Conservation (phyloP, 768 basidiomycete species). For the Boletellus ananas region DNA sequence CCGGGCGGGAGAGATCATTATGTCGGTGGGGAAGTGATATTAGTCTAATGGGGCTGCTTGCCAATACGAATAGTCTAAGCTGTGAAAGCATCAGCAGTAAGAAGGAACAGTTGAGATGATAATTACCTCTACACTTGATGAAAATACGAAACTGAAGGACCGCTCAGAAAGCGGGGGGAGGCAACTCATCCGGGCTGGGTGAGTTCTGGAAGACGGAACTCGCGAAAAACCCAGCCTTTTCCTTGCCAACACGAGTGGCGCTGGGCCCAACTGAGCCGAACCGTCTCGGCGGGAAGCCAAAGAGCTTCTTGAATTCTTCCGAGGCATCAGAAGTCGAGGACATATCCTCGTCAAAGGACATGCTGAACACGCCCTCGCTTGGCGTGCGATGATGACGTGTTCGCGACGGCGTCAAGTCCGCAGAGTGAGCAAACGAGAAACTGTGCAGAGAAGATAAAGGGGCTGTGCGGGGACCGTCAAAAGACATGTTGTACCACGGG, state of each 20-base stretch:
- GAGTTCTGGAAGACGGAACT: slow-evolving; percentile 85
- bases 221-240: slow-evolving; percentile 59
- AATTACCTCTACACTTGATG: slow-evolving; percentile 40
- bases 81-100: slow-evolving; percentile 8
- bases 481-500: slow-evolving; percentile 33
- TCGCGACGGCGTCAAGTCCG: slow-evolving; percentile 35
- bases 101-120: not conserved
- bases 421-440: slow-evolving; percentile 39
- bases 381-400: slow-evolving; percentile 49
- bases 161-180: slow-evolving; percentile 56
- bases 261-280: slow-evolving; percentile 29
- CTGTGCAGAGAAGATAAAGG: slow-evolving; percentile 38
- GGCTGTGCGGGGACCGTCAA: slow-evolving; percentile 48
- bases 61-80: slow-evolving; percentile 38
- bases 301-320: slow-evolving; percentile 35
- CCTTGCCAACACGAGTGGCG: slow-evolving; percentile 23
- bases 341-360: slow-evolving; percentile 69
- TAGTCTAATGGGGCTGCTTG: slow-evolving; percentile 35
- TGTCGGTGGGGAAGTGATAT: slow-evolving; percentile 32
- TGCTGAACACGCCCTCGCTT: slow-evolving; percentile 70
- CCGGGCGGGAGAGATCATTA: slow-evolving; percentile 25
- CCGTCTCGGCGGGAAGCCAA: slow-evolving; percentile 29
- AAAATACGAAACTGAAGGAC: slow-evolving; percentile 24
- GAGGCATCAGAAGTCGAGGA: slow-evolving; percentile 40
- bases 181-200: slow-evolving; percentile 78